Percentiles rank a stretch among this genome's conserved stretches.
phyloP scores from a whole-genome alignment of 139 green algal species.

The Closterium sp. region DNA sequence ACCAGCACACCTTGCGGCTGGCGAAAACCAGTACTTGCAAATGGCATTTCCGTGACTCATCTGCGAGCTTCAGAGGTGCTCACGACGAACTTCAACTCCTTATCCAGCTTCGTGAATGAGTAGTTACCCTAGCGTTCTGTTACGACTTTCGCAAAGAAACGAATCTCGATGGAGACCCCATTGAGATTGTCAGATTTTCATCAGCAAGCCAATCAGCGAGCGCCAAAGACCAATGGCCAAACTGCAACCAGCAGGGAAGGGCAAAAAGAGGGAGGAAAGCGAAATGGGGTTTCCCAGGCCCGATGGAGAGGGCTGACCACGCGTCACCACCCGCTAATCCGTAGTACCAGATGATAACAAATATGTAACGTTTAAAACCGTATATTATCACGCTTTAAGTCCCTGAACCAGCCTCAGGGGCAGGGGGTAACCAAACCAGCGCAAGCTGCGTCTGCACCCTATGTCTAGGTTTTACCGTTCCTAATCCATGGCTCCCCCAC shows the following conservation, averaged over 20 bases:
- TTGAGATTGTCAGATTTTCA: not conserved
- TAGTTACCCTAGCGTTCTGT: not conserved
- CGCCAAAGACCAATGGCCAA: not conserved
- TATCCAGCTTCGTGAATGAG: too few relatives aligned
- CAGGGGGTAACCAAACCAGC: too few relatives aligned
- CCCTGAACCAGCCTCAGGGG: too few relatives aligned
- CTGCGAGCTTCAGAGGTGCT: not conserved
- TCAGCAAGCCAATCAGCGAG: not conserved
- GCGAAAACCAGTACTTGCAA: too few relatives aligned
- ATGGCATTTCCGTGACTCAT: too few relatives aligned
- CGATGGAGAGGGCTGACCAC: not conserved
- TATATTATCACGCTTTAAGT: not conserved
- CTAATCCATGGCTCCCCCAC: not conserved
- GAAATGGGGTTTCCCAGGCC: not conserved
- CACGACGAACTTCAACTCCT: not conserved
- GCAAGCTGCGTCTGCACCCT: too few relatives aligned
- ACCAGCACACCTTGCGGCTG: too few relatives aligned
- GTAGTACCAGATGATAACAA: not conserved
- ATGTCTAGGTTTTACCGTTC: not conserved
- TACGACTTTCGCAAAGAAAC: not conserved
- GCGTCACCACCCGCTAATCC: not conserved
- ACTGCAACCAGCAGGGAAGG: not conserved
- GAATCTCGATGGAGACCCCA: too few relatives aligned
- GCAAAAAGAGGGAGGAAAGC: not conserved
- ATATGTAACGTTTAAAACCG: not conserved